Conservation (phyloP, 2,329 filamentous ascomycete genomes). For the Aspergillus sp. region DNA sequence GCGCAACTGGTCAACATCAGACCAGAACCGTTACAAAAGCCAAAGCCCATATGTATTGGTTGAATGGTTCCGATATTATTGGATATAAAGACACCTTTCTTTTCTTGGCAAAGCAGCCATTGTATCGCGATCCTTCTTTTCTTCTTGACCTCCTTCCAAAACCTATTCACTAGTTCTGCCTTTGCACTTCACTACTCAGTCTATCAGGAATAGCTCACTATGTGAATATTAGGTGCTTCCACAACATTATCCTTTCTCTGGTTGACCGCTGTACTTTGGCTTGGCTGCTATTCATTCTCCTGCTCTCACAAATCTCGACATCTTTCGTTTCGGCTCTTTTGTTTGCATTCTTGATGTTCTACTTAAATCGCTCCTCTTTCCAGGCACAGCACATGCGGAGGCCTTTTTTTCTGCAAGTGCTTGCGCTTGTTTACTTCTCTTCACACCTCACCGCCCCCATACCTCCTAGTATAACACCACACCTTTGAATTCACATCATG, state of each 20-base stretch:
- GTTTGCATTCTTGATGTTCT: background rate
- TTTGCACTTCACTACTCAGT: background rate
- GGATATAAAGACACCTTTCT: background rate
- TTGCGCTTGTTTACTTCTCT: constrained; percentile 10
- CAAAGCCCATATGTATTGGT: background rate
- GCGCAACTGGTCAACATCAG: background rate
- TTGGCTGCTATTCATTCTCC: background rate
- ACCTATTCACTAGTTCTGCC: background rate
- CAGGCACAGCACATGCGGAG: background rate
- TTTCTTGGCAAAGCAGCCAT: background rate
- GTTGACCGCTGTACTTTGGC: background rate
- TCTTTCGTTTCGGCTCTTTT: background rate
- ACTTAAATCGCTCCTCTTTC: background rate
- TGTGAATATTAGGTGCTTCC: background rate
- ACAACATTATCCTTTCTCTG: background rate
- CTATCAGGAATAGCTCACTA: background rate
- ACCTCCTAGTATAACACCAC: constrained; percentile 5
- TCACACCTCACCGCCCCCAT: constrained; percentile 14
- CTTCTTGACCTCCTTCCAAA: background rate
- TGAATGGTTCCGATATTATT: background rate
- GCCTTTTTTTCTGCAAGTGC: constrained; percentile 3
- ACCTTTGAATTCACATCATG: background rate
- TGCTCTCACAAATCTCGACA: background rate
- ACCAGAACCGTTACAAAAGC: background rate
- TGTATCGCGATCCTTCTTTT: background rate